These are phyloP conservation scores for Flaveria trinervia DNA, from an alignment of 129 eudicot genomes.

Conservation along the genomic window DNA sequence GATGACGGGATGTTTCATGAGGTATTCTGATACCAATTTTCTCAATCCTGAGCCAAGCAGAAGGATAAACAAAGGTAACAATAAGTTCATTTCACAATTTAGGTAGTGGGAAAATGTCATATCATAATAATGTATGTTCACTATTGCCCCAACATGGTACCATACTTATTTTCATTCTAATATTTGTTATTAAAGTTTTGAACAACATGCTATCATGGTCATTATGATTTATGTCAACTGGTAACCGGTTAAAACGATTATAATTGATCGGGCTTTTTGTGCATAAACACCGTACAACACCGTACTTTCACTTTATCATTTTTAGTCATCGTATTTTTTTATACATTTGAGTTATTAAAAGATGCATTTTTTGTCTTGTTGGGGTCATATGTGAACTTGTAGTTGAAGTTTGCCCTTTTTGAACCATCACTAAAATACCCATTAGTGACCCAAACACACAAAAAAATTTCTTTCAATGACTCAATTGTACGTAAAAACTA, in stretches of 20 bases:
- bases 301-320: not conserved
- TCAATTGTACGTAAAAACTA: not conserved
- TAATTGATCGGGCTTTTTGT: not conserved
- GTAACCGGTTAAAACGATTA: not conserved
- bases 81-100: constrained; percentile 15
- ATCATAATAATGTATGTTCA: not conserved
- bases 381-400: not conserved
- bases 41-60: constrained; percentile 54
- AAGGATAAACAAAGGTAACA: constrained; percentile 54
- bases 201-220: not conserved
- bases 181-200: not conserved
- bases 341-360: not conserved
- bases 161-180: not conserved
- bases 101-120: not conserved
- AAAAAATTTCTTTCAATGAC: not conserved
- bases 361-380: not conserved
- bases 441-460: not conserved
- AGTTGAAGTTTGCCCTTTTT: not conserved
- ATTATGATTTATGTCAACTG: not conserved
- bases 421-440: not conserved
- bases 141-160: not conserved
- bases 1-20: constrained; percentile 77
- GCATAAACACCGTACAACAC: not conserved
- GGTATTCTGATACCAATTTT: constrained; percentile 74
- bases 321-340: not conserved